Conservation (phyloP, 768 basidiomycete genomes). For the Kwoniella newhampshirensis region DNA sequence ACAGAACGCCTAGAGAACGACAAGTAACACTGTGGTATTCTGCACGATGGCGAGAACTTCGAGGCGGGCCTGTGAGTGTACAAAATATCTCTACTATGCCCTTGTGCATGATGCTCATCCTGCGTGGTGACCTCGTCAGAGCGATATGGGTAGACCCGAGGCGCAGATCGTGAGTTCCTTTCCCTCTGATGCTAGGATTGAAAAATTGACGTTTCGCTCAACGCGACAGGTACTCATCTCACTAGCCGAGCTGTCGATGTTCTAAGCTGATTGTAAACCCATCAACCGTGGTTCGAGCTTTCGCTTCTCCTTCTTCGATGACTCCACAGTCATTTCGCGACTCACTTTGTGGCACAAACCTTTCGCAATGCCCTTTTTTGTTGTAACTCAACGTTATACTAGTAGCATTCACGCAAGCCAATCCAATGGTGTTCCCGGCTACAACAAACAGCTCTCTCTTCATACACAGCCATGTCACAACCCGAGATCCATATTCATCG, state of each 20-base stretch:
- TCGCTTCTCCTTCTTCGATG: no score
- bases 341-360: no score
- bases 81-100: neutral
- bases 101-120: neutral
- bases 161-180: constrained; percentile 41
- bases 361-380: no score
- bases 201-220: constrained; percentile 10
- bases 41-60: constrained; percentile 39
- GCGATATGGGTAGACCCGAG: constrained; percentile 50
- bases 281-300: no score
- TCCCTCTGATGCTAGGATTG: neutral
- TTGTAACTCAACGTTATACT: no score
- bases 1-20: constrained; percentile 38
- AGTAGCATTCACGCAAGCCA: no score
- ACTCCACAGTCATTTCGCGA: no score
- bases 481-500: neutral
- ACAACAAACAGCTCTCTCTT: no score
- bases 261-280: no score
- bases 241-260: constrained; percentile 39
- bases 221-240: constrained; percentile 33
- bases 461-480: no score
- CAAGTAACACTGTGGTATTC: constrained; percentile 47
- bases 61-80: constrained; percentile 41
- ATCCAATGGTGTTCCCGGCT: no score
- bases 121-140: constrained; percentile 7